Base-by-base conservation (phyloP, 2,329 filamentous ascomycete species). In the Trichoderma sp. region DNA sequence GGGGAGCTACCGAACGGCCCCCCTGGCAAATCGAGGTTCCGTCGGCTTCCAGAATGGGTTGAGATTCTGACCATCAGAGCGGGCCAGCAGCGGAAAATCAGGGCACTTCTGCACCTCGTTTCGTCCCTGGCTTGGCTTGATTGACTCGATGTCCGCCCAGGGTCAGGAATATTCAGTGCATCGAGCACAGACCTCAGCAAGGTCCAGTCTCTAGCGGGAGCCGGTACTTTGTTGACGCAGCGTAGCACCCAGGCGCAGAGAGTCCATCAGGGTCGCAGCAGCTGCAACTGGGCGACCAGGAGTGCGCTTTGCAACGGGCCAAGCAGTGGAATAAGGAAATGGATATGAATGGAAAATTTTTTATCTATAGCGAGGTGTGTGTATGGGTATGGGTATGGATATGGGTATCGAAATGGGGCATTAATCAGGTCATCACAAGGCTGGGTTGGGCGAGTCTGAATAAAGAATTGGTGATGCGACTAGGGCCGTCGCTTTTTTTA, bases 291-390 rank as follows among this genome's bases (percentile, higher is more conserved):
- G 28, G n/a, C 32, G 66, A 68, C 66, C 28, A 26, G 66, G 66
- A 68, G 55, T 61, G 66, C 66, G 66, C 66, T 68, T 68, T 68
- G 66, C 34, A 20, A 30, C 66, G 66, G 66, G 66, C 28, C 66
- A 68, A 68, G 55, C 4, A n/a, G 1, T 43, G 39, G 17, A 43
- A 43, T 43, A n/a, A 26, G n/a, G 20, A 23, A 23, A 36, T 36
- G 34, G 34, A 36, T 34, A 34, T 36, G 34, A 6, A 53, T 20
- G 5, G 5, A 13, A 53, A 53, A 53, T 0, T 13, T 53, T 50
- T 53, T 20, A 50, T 50, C 43, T 50, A 50, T 50, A 20, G 43
- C 9, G 43, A 50, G n/a, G 43, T 47, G n/a, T 53, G 17, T 23
- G 20, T 12, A 53, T 53, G 47, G 47, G 47, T 23, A 20, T 3